Evolutionary conservation across 176 grass and related monocot genomes (phyloP), one percentile per base, ranked within the genome.

Genomic region (Oryza meridionalis): DNA sequence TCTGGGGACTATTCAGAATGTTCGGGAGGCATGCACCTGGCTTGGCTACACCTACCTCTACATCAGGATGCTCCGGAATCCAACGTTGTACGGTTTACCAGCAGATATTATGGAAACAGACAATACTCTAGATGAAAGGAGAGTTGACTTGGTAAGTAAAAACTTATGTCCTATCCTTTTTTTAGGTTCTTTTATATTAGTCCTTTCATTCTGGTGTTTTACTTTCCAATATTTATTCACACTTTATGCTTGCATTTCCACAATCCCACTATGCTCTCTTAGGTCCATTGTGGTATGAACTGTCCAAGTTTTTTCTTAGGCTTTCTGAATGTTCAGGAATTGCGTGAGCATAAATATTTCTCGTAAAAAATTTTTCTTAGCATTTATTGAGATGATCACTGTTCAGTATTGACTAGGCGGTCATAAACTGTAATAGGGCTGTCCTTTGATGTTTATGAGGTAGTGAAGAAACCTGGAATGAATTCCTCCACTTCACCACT

Each of bases 21-120:
- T 93, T 72, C 77, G 85, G 25, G 96, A 98, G 24, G 96, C 96
- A 78, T 98, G 96, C 75, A 88, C 85, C 0, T 98, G 96, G 96
- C 87, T 98, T 72, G 89, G 89, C 27, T 95, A 96, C 78, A 98
- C 96, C 70, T 95, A 94, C 53, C 91, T 98, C 9, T 98, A 95
- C 69, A 78, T 98, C 72, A 80, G 91, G 22, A 96, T 98, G 96
- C 82, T 98, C 35, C 83, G 93, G 16, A 95, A 98, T 82, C 96
- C 96, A 70, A 89, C 96, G 65, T 82, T 95, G 27, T 98, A 98
- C 87, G 91, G 96, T 78, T 86, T 98, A 84, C 70, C 89, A 83
- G 91, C 72, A 51, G 91, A 98, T 90, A 83, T 88, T 21, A 33
- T 98, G 50, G 93, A 95, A 33, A 92, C 37, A 67, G 96, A 98